Conservation (phyloP, 192 early-diverging fungal genomes). For the Entomortierella parvispora region DNA sequence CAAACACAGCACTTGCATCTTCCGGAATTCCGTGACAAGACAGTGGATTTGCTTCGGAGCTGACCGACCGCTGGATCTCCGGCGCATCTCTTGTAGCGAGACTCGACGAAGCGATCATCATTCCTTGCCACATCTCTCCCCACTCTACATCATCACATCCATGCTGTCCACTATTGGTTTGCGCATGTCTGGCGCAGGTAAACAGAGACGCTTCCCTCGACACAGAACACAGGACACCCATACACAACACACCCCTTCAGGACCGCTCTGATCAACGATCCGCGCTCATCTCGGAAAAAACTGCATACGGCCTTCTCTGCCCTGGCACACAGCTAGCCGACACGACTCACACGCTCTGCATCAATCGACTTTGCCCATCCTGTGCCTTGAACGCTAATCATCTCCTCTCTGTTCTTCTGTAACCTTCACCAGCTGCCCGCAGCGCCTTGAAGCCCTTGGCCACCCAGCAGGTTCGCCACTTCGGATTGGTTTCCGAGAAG, state of each 20-base stretch:
- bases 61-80: no score
- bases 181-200: slow-evolving; percentile 54
- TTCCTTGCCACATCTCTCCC: neutral
- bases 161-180: slow-evolving; percentile 50
- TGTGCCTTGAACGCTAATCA: neutral
- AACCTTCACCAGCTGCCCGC: slow-evolving; percentile 28
- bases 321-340: no score
- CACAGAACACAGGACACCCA: neutral
- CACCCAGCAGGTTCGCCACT: slow-evolving; percentile 49
- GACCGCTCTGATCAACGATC: neutral
- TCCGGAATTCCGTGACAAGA: no score
- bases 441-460: slow-evolving; percentile 48
- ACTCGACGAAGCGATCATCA: no score
- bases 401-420: neutral
- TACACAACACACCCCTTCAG: neutral
- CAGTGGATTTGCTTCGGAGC: no score
- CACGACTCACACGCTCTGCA: no score
- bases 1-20: no score
- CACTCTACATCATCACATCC: slow-evolving; percentile 4
- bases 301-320: no score
- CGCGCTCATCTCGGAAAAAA: no score
- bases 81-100: no score
- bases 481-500: slow-evolving; percentile 48
- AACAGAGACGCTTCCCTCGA: neutral
- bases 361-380: neutral